Evolutionary conservation across 176 grass and related monocot species (phyloP), one percentile per base, ranked within the genome.

Genomic region (Eragrostis curvula): DNA sequence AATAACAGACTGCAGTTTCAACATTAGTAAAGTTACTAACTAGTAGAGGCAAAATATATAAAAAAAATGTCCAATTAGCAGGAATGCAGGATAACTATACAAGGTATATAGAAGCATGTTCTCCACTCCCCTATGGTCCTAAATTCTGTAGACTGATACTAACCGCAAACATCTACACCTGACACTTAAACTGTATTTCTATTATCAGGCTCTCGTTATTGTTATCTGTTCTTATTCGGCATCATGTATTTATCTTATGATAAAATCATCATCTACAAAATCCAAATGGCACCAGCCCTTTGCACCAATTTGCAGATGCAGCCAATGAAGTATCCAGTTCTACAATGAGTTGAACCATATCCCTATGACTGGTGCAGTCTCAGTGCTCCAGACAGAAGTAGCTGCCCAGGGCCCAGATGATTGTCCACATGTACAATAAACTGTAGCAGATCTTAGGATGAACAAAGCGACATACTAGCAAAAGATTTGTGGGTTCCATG

Each of bases 1-100:
- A 61, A 99, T 92, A 63, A 99, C 97, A 83, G 89, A 90, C 97
- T 99, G 85, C 25, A 74, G 66, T 82, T 74, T 61, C 27, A 55
- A 21, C 8, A 83, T 82, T 43, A 44, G 24, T 68, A 53, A 79
- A 40, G 16, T 73, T 69, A 74, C 55, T 77, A 64, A 30, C 16
- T 61, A 25, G 25, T 57, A 74, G 17, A 13, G 12, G 1, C 39
- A 70, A 27, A n/a, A n/a, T n/a, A n/a, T n/a, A n/a, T n/a, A n/a
- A 68, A 43, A 67, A 15, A 12, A 14, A 72, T 53, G 66, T 32
- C 24, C 44, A 60, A 29, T 74, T 50, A 73, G 21, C 21, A 73
- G 1, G 17, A 55, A 74, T 15, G 17, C 12, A 66, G 46, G n/a
- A 55, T 47, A 75, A 55, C 14, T 56, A 64, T 68, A 47, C 10